A percentile compares a stretch with the other conserved stretches of the same genome.
phyloP scores from a whole-genome alignment of 306 rosid species.

The Crataegus laevigata region DNA sequence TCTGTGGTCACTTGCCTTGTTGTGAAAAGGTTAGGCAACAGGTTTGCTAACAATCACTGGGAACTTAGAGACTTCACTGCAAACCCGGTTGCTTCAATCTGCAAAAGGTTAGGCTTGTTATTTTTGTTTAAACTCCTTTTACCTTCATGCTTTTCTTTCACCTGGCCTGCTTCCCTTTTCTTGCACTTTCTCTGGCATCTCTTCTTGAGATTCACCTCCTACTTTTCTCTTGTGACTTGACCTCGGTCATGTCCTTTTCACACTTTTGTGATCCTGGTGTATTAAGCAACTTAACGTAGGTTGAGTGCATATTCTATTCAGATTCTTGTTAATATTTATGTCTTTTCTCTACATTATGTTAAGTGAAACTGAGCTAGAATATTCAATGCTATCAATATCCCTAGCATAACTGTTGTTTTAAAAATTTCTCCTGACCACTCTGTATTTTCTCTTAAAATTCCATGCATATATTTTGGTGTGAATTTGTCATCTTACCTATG shows the following conservation, averaged over 20 bases:
- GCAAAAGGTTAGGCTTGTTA: slow-evolving; percentile 53
- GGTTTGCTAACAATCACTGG: slow-evolving; percentile 78
- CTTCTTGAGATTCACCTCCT: neutral
- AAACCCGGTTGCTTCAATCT: slow-evolving; percentile 71
- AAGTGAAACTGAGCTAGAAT: neutral
- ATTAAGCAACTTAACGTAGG: neutral
- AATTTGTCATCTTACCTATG: neutral
- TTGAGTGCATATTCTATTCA: too few species aligned
- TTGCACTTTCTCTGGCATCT: neutral
- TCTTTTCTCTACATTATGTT: neutral
- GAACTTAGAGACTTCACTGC: slow-evolving; percentile 84
- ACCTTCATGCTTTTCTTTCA: neutral
- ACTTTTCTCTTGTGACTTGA: neutral
- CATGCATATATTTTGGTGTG: neutral
- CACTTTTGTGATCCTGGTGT: neutral
- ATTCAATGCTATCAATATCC: neutral
- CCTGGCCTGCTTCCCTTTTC: neutral
- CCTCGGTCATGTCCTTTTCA: neutral
- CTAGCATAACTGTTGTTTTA: neutral
- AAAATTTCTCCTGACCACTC: neutral
- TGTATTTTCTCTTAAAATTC: neutral
- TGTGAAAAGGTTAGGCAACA: slow-evolving; percentile 69
- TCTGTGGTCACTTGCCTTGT: slow-evolving; percentile 89
- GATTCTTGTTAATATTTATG: too few species aligned
- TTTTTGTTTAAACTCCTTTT: neutral